Conservation (phyloP, 2,329 filamentous ascomycete genomes). For the Fusarium tricinctum region DNA sequence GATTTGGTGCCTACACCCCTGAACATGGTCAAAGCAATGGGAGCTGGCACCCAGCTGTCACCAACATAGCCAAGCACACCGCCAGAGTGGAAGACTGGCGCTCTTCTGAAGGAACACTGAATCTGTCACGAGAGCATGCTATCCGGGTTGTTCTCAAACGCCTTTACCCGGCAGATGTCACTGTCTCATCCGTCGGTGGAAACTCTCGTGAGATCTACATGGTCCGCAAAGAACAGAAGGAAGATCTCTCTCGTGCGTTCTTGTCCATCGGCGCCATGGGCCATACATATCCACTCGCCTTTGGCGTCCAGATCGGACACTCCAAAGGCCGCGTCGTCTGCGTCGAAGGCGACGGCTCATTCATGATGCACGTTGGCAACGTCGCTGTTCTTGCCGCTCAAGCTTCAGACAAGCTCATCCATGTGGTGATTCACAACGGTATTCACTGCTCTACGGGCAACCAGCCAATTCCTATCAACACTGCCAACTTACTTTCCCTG, state of each 20-base stretch:
- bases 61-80: conserved; percentile 3
- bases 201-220: conserved; percentile 25
- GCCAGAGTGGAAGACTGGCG: conserved; percentile 5
- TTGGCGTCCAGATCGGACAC: background rate
- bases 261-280: conserved; percentile 9
- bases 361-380: conserved; percentile 15
- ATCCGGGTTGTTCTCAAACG: conserved; percentile 7
- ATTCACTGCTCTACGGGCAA: conserved; percentile 6
- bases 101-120: background rate
- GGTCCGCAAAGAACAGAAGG: conserved; percentile 18
- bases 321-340: background rate
- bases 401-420: conserved; percentile 8
- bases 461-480: conserved; percentile 1
- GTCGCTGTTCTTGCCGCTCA: background rate
- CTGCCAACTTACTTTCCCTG: conserved; percentile 6
- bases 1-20: background rate
- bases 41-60: conserved; percentile 4
- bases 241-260: conserved; percentile 9
- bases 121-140: background rate
- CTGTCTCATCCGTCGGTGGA: conserved; percentile 19
- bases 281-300: conserved; percentile 2
- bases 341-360: conserved; percentile 6
- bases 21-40: background rate
- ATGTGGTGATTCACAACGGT: conserved; percentile 7
- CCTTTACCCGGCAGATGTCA: conserved; percentile 14